Base-by-base conservation (phyloP, 768 basidiomycete species). In the Collybia mongolica region DNA sequence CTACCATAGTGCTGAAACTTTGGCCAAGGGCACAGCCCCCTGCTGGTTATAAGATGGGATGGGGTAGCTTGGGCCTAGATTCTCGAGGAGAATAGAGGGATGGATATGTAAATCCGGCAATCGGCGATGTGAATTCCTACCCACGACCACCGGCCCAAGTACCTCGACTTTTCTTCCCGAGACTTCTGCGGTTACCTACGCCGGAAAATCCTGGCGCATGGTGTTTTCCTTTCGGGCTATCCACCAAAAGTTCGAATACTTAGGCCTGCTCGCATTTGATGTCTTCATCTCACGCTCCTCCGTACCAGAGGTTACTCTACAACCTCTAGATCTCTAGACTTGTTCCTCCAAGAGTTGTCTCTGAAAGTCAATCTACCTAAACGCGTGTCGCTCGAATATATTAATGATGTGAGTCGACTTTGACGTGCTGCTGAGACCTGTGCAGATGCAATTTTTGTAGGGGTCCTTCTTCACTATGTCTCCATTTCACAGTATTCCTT, bases 151-250 rank as follows among this genome's bases (percentile, higher is more conserved):
- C 36, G 29, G 41, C 26, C 44, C 32, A 23, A 32, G 32, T 11
- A 9, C 51, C 48, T 41, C 24, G 20, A 43, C 24, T 23, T 54
- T 39, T 44, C 28, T 59, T 60, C 62, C 63, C 64, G 63, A 65
- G 60, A 59, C 64, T 65, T 64, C 62, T 60, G 63, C 67, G 61
- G 61, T 49, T 57, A 54, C 51, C 46, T 58, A 46, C 45, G 48
- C 59, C 63, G 62, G 60, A 64, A 56, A 63, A 62, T 64, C 44
- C 58, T 58, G 53, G 54, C 56, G 54, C 63, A 60, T 66, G 65
- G 60, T 12, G 14, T 9, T 12, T 32, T 32, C 58, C 41, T 43
- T 46, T 52, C 54, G 54, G 47, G 48, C 29, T 46, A 29, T 36
- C 15, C 26, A 19, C 32, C 38, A 39, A 36, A 46, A 19, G 48